Conservation (phyloP, 768 basidiomycete genomes). For the Boletus speciosus region DNA sequence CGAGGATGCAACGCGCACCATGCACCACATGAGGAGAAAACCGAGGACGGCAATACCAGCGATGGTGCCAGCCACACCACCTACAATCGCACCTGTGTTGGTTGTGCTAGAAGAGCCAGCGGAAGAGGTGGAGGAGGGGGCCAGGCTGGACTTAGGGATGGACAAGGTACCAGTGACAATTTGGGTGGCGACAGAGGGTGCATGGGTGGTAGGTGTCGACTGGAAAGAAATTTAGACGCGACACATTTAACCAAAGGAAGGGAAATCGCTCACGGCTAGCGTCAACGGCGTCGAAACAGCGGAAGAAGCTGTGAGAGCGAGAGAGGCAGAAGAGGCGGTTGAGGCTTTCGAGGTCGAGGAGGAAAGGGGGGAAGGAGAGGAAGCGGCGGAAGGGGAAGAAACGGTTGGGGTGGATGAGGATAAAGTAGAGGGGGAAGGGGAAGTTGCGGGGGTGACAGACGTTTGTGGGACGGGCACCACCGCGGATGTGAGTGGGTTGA, state of each 20-base stretch:
- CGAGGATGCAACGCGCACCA: slow-evolving; percentile 34
- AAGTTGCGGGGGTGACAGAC: slow-evolving; percentile 15
- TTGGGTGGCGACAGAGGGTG: not conserved
- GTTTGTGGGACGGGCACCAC: slow-evolving; percentile 7
- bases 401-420: not conserved
- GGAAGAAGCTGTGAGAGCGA: slow-evolving; percentile 1
- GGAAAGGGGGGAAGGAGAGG: slow-evolving; percentile 11
- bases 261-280: slow-evolving; percentile 20
- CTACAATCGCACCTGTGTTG: slow-evolving; percentile 29
- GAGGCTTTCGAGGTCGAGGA: not conserved
- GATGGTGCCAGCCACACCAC: slow-evolving; percentile 46
- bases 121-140: slow-evolving; percentile 27
- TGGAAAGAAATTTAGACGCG: not conserved
- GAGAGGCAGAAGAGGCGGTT: slow-evolving; percentile 4
- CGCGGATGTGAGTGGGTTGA: not conserved
- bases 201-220: not conserved
- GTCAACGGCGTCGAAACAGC: not conserved
- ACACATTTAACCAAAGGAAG: not conserved
- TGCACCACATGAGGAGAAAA: slow-evolving; percentile 43
- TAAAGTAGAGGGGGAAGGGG: slow-evolving; percentile 3
- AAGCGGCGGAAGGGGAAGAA: slow-evolving; percentile 2
- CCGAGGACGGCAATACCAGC: slow-evolving; percentile 38
- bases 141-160: not conserved
- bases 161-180: not conserved
- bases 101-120: slow-evolving; percentile 35